Conservation (phyloP, 1,139 yeast species). For the Suhomyces yuchorum region DNA sequence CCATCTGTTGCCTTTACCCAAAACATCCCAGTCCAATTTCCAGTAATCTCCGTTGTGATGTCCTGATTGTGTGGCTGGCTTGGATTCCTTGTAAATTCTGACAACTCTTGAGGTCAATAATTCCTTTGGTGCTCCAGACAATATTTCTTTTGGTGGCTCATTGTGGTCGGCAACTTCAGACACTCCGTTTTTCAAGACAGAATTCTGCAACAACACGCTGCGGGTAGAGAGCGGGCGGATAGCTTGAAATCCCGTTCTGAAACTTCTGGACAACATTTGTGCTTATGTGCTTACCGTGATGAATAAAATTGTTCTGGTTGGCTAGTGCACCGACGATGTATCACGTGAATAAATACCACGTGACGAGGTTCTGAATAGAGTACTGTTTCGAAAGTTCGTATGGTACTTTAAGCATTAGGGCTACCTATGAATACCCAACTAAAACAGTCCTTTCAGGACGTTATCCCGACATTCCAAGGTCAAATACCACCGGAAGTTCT, state of each 20-base stretch:
- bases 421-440: constrained; percentile 23
- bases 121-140: constrained; percentile 81
- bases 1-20: constrained; percentile 82
- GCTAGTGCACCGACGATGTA: constrained; percentile 11
- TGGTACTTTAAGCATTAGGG: neutral
- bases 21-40: constrained; percentile 85
- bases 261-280: constrained; percentile 27
- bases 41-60: constrained; percentile 57
- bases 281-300: constrained; percentile 3
- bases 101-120: constrained; percentile 65
- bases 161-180: constrained; percentile 13
- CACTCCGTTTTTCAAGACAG: constrained; percentile 22
- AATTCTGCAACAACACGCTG: constrained; percentile 17
- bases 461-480: constrained; percentile 52
- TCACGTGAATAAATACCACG: constrained; percentile 3
- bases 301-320: constrained; percentile 26
- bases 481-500: constrained; percentile 51
- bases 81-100: constrained; percentile 75
- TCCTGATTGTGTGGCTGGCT: constrained; percentile 84
- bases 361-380: neutral
- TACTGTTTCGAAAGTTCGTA: too few relatives aligned
- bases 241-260: constrained; percentile 19
- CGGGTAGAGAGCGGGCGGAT: constrained; percentile 27
- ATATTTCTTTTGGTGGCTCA: constrained; percentile 52
- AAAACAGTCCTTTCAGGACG: constrained; percentile 42